A percentile compares a stretch with the other conserved stretches of the same genome.
phyloP scores from a whole-genome alignment of 257 asterid genomes.

The Solanum appendiculatum region DNA sequence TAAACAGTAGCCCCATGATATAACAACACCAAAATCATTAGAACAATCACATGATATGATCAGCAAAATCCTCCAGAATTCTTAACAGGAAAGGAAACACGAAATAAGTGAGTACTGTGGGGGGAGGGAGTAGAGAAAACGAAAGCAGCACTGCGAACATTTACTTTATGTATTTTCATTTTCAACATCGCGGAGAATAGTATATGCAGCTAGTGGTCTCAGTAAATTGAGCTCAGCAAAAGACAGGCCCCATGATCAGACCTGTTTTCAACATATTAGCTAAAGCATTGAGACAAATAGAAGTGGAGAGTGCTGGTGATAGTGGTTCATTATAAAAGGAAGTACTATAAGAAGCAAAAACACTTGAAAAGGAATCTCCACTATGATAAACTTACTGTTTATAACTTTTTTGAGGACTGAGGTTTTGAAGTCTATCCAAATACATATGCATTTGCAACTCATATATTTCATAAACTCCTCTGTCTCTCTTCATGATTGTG shows the following conservation, averaged over 20 bases:
- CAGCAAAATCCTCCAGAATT: neutral
- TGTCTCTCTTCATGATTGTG: neutral
- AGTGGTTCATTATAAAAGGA: conserved; percentile 34
- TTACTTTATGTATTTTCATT: neutral
- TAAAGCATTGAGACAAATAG: conserved; percentile 5
- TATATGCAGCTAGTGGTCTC: neutral
- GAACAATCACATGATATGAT: neutral
- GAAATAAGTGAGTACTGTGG: neutral
- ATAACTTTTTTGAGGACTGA: conserved; percentile 1
- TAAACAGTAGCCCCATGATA: neutral
- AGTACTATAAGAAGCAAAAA: conserved; percentile 16
- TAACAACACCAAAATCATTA: conserved; percentile 1
- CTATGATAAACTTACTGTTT: conserved; percentile 11
- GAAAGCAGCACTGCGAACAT: neutral
- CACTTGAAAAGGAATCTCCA: conserved; percentile 21
- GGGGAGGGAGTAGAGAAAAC: neutral
- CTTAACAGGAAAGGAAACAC: neutral
- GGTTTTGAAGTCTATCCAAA: neutral
- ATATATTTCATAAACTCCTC: neutral
- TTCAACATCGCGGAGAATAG: neutral
- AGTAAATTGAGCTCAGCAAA: conserved; percentile 2
- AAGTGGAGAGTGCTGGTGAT: conserved; percentile 23
- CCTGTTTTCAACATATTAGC: conserved; percentile 5
- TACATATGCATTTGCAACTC: neutral
- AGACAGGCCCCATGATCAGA: conserved; percentile 10